phyloP scores from a whole-genome alignment of 2,329 filamentous ascomycete genomes.

The Fusarium circinatum region DNA sequence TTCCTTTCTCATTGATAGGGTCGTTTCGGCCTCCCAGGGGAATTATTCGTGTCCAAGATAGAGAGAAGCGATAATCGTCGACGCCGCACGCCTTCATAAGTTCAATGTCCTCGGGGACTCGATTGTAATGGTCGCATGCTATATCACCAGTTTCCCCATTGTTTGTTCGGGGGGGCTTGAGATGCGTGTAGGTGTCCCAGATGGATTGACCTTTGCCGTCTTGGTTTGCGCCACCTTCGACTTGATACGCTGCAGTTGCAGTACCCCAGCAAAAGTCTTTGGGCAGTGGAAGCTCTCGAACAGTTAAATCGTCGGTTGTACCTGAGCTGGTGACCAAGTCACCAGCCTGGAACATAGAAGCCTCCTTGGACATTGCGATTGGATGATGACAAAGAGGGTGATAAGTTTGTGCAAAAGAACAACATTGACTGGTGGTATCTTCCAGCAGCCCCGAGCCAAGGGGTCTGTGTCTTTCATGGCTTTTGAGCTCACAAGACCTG shows the following conservation, averaged over 20 bases:
- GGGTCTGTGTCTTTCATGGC: background rate
- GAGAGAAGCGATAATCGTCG: slow-evolving; percentile 69
- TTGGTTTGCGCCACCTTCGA: slow-evolving; percentile 49
- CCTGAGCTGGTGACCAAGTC: background rate
- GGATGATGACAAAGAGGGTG: background rate
- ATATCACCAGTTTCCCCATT: slow-evolving; percentile 55
- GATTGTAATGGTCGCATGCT: slow-evolving; percentile 52
- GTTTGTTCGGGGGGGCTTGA: slow-evolving; percentile 30
- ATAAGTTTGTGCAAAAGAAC: no score
- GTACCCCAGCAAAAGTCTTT: slow-evolving; percentile 50
- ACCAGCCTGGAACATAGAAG: slow-evolving; percentile 1
- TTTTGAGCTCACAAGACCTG: no score
- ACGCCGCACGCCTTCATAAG: slow-evolving; percentile 65
- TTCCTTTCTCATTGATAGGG: background rate
- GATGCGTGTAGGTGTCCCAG: slow-evolving; percentile 30
- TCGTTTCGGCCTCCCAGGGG: slow-evolving; percentile 52
- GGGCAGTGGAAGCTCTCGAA: slow-evolving; percentile 39
- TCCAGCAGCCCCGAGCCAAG: no score
- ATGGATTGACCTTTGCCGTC: slow-evolving; percentile 52
- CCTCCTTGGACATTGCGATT: background rate
- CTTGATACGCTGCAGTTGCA: slow-evolving; percentile 51
- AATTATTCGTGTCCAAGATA: slow-evolving; percentile 72
- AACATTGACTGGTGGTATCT: no score
- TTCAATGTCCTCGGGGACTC: slow-evolving; percentile 61
- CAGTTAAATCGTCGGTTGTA: background rate